phyloP scores from a whole-genome alignment of 805 yeast genomes.

The Myxozyma neglecta region DNA sequence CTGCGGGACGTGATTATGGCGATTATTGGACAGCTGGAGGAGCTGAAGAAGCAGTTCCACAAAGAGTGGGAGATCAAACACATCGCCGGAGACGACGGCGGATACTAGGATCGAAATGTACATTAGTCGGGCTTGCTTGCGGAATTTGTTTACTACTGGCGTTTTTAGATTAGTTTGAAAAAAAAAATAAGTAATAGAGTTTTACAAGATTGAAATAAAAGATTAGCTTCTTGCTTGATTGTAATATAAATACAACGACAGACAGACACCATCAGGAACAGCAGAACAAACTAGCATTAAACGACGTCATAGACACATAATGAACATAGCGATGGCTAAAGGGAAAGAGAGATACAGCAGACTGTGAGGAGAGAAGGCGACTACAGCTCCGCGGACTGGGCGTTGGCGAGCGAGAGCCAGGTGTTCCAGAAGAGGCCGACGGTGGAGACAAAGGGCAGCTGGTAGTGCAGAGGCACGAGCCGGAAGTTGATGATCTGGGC shows the following conservation, averaged over 20 bases:
- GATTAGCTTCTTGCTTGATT: no score
- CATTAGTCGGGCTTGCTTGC: no score
- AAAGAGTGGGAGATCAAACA: conserved; percentile 88
- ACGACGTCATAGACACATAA: no score
- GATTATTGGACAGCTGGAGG: conserved; percentile 74
- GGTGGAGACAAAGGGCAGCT: conserved; percentile 87
- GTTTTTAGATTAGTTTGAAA: no score
- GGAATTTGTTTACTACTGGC: no score
- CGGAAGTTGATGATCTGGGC: conserved; percentile 79
- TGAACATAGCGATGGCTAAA: no score
- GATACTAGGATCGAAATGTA: background rate
- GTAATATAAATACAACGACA: no score
- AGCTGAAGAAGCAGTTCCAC: conserved; percentile 72
- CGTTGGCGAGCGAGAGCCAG: conserved; percentile 78
- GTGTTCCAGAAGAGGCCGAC: conserved; percentile 94
- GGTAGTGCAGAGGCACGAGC: conserved; percentile 72
- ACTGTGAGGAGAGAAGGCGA: background rate
- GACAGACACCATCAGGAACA: background rate
- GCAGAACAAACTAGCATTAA: background rate
- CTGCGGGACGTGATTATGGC: conserved; percentile 84
- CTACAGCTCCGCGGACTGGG: conserved; percentile 36
- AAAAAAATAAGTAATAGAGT: background rate
- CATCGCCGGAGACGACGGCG: conserved; percentile 5
- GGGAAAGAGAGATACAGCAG: background rate
- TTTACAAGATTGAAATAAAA: background rate